These are phyloP conservation scores for Elsinoe fawcettii DNA, from an alignment of 2,329 filamentous ascomycete species.

Conservation along the genomic window DNA sequence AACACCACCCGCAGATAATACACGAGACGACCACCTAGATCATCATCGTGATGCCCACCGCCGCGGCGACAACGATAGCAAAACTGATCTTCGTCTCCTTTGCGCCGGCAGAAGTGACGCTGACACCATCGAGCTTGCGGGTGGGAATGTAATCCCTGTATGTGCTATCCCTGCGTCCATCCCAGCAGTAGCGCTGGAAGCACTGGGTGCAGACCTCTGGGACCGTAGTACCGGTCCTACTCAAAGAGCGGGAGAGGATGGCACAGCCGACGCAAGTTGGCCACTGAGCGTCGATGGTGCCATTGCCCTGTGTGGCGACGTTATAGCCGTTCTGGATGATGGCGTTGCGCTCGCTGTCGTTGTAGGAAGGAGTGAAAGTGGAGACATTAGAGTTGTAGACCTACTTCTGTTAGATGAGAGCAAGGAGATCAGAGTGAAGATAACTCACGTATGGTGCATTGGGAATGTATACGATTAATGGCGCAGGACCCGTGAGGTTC, in stretches of 20 bases:
- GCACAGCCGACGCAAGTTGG: slow-evolving; percentile 80
- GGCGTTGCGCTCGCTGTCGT: slow-evolving; percentile 58
- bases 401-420: slow-evolving; percentile 40
- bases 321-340: slow-evolving; percentile 85
- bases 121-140: slow-evolving; percentile 13
- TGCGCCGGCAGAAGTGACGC: neutral
- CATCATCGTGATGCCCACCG: neutral
- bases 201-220: slow-evolving; percentile 68
- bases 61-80: neutral
- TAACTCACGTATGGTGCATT: slow-evolving; percentile 53
- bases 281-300: slow-evolving; percentile 67
- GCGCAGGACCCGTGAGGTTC: slow-evolving; percentile 54
- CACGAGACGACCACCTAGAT: slow-evolving; percentile 3
- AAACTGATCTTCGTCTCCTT: neutral
- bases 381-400: slow-evolving; percentile 67
- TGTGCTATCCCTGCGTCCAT: slow-evolving; percentile 56
- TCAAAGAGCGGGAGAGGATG: slow-evolving; percentile 66
- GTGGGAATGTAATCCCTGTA: slow-evolving; percentile 17
- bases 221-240: slow-evolving; percentile 59
- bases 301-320: slow-evolving; percentile 74
- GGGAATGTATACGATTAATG: slow-evolving; percentile 79
- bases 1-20: slow-evolving; percentile 1
- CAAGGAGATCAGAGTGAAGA: neutral
- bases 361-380: slow-evolving; percentile 64
- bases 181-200: slow-evolving; percentile 84